Evolutionary conservation across 805 yeast genomes (phyloP).

Genomic region (Candida xiaguanensis): DNA sequence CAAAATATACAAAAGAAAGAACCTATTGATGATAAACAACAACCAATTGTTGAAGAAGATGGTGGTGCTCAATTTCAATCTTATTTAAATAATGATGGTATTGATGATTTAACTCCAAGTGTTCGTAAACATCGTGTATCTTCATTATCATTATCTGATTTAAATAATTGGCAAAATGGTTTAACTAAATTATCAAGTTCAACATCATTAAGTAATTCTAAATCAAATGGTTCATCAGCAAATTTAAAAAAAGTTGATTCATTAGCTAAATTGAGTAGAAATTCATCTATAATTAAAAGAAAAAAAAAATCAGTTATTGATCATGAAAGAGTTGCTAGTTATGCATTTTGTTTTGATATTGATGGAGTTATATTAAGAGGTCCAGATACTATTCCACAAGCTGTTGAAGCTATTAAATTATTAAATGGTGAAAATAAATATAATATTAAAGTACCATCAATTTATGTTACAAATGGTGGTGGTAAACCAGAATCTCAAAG

Average conservation of each 20-base stretch:
- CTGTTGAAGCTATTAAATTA: constrained; percentile 65
- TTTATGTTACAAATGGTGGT: constrained; percentile 89
- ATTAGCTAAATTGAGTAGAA: constrained; percentile 43
- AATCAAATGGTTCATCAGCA: constrained; percentile 24
- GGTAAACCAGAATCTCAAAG: constrained; percentile 78
- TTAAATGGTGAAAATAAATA: constrained; percentile 76
- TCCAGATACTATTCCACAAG: constrained; percentile 79
- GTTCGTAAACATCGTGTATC: constrained; percentile 61
- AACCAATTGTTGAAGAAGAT: constrained; percentile 10
- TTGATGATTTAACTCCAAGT: constrained; percentile 61
- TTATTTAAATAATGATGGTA: constrained; percentile 69
- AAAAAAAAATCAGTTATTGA: constrained; percentile 54
- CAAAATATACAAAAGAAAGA: constrained; percentile 3
- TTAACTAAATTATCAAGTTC: constrained; percentile 37
- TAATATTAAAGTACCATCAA: constrained; percentile 76
- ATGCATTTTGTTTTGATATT: constrained; percentile 89
- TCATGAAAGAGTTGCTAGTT: constrained; percentile 71
- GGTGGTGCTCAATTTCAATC: constrained; percentile 37
- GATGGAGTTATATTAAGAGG: constrained; percentile 90
- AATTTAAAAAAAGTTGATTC: constrained; percentile 43
- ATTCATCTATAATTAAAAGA: constrained; percentile 43
- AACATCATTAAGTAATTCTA: constrained; percentile 33
- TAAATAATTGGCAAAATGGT: constrained; percentile 58
- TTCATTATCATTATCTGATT: constrained; percentile 63
- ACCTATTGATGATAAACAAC: constrained; percentile 3